phyloP scores from a whole-genome alignment of 768 basidiomycete genomes.

The Udeniomyces megalosporus region DNA sequence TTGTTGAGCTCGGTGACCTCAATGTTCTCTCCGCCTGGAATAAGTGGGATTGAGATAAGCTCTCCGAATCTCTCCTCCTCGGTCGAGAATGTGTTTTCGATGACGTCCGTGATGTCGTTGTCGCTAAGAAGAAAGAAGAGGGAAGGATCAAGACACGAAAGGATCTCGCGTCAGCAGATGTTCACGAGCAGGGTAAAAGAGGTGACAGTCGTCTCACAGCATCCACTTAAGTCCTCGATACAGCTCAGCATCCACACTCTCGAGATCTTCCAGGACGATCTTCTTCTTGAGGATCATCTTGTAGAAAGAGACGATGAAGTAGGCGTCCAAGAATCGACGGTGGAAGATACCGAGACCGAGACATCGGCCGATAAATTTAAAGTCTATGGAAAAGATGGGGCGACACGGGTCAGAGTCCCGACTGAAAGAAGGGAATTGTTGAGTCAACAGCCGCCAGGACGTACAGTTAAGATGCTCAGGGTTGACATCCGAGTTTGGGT shows the following conservation, averaged over 20 bases:
- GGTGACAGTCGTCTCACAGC: conserved; percentile 63
- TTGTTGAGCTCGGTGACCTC: conserved; percentile 94
- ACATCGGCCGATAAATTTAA: conserved; percentile 97
- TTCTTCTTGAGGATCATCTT: conserved; percentile 99
- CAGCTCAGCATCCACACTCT: conserved; percentile 89
- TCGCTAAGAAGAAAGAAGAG: conserved; percentile 40
- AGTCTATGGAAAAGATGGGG: conserved; percentile 33
- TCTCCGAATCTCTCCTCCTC: conserved; percentile 97
- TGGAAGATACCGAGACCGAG: conserved; percentile 97
- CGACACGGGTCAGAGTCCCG: not conserved
- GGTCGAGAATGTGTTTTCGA: conserved; percentile 94
- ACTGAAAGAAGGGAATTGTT: too few relatives aligned
- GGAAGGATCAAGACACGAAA: conserved; percentile 2
- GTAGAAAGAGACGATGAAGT: conserved; percentile 99
- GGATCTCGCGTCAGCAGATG: not conserved
- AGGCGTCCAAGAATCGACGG: conserved; percentile 93
- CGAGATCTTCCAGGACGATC: conserved; percentile 79
- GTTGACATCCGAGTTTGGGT: conserved; percentile 93
- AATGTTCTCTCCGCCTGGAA: conserved; percentile 67
- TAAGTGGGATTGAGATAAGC: conserved; percentile 91
- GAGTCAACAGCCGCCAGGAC: not conserved
- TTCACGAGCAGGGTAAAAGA: not conserved
- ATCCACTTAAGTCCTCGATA: conserved; percentile 96
- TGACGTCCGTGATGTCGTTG: conserved; percentile 94
- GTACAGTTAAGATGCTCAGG: conserved; percentile 86